Base-by-base conservation (phyloP, 148 eudicot genomes). In the Camellia granthamiana region DNA sequence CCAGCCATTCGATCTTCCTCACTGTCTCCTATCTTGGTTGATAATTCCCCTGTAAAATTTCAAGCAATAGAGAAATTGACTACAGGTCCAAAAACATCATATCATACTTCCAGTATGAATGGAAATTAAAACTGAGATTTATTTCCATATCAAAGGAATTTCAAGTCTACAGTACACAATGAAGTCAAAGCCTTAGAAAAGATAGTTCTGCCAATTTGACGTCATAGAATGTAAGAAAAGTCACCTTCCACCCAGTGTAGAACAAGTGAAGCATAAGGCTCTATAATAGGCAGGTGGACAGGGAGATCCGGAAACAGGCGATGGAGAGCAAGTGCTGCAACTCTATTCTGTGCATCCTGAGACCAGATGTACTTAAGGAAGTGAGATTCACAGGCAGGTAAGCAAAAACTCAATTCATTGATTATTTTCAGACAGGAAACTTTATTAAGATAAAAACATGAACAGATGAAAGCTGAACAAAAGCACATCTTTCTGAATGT, bases 271-370 rank as follows among this genome's bases (percentile, higher is more conserved):
- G 93, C 90, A 78, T 93, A 91, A 74, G 97, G 97, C 90, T 95
- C 92, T 46, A 86, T 77, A 77, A 95, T 83, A 83, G 90, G 83
- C 72, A 93, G 77, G 76, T 93, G 91, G 81, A 92, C 84, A 44
- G 99, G 99, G 78, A 95, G 84, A 84, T 95, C 99, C 65, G 94
- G 97, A 85, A 95, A 95, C 85, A 95, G 83, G 80, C 85, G 90
- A 87, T 85, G 86, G 69, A 95, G 94, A 60, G 97, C 91, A 84
- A 90, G 93, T 63, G 97, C 90, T 76, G 99, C 99, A 81, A 95
- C 99, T 88, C 83, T 87, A 78, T 95, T 95, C 82, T 95, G 99
- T 79, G 94, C 94, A 90, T 93, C 99, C 97, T 95, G 89, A 38
- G 81, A 80, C 15, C 68, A 80, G 14, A 60, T 42, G 83, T 51